phyloP scores from a whole-genome alignment of 2,329 filamentous ascomycete genomes.

The Fusarium armeniacum region DNA sequence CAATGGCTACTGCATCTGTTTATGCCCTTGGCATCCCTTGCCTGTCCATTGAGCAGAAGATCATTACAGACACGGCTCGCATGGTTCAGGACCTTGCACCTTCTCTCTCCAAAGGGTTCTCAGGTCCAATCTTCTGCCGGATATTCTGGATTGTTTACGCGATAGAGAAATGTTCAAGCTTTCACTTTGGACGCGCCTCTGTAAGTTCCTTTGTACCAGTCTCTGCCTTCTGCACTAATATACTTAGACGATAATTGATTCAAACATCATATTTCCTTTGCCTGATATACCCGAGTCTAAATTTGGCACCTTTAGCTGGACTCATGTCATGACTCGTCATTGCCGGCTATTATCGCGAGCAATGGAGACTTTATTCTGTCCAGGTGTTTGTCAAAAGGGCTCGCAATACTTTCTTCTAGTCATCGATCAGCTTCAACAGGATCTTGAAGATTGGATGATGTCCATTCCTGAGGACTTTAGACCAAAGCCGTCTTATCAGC shows the following conservation, averaged over 20 bases:
- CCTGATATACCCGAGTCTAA: slow-evolving; percentile 40
- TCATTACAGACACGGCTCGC: slow-evolving; percentile 37
- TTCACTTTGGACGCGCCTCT: slow-evolving; percentile 43
- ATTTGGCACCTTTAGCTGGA: slow-evolving; percentile 39
- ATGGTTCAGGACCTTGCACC: slow-evolving; percentile 39
- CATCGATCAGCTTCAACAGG: slow-evolving; percentile 28
- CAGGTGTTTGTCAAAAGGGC: slow-evolving; percentile 28
- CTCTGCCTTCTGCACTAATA: no score
- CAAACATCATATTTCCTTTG: slow-evolving; percentile 33
- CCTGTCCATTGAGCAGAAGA: slow-evolving; percentile 36
- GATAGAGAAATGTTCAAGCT: slow-evolving; percentile 44
- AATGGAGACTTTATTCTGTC: slow-evolving; percentile 33
- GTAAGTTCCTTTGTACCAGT: slow-evolving; percentile 10
- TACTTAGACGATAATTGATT: no score
- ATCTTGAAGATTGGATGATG: slow-evolving; percentile 37
- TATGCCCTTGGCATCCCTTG: slow-evolving; percentile 35
- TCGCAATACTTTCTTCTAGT: slow-evolving; percentile 13
- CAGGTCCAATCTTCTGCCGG: neutral
- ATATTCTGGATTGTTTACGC: slow-evolving; percentile 41
- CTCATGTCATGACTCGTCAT: slow-evolving; percentile 25
- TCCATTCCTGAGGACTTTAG: slow-evolving; percentile 30
- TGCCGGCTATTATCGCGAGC: slow-evolving; percentile 35
- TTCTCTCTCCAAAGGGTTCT: slow-evolving; percentile 12
- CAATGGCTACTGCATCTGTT: slow-evolving; percentile 29
- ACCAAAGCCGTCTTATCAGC: slow-evolving; percentile 1